Base-by-base conservation (phyloP, 176 grass and related monocot species). In the Carex littledalei region DNA sequence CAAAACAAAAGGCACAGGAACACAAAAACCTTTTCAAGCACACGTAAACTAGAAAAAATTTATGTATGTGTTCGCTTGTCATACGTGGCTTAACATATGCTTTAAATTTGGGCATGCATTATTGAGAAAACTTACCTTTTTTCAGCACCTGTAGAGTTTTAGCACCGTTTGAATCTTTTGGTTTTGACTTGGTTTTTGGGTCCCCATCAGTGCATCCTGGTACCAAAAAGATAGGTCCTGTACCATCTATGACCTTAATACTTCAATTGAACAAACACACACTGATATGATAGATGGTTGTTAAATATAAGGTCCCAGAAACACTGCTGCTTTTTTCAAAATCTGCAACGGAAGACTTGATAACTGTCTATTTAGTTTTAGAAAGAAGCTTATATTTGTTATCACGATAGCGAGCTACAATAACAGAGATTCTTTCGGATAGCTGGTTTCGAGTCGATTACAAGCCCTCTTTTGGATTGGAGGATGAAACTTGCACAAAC, bases 401-500 rank as follows among this genome's bases (percentile, higher is more conserved):
- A 78, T 57, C 52, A 82, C 6, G 64, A 8, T 43, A 97, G 91
- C 75, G 91, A 87, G 89, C 89, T 47, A 92, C 90, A 39, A 65
- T 90, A 84, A 73, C 71, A 7, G 84, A 94, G 77, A 94, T 97
- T 69, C 81, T 94, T 13, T n/a, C 88, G 6, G 56, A 97, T 35
- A 84, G 85, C 45, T 97, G 94, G 94, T 84, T 94, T 84, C 84
- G 31, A 79, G 78, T 65, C 21, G 84, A 90, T 22, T 90, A 84
- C 45, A 84, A 81, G 66, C 88, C 88, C 52, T 85, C 70, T 24
- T 16, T 67, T 12, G 85, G 82, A 63, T 32, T 67, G 18, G 88
- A 90, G 17, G 69, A 63, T 68, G 84, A 79, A 57, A 62, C 75
- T 32, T 77, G 76, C 84, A 24, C 14, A 76, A 43, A 76, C 78